phyloP scores from a whole-genome alignment of 331 rosid genomes.

The Rosa hybrid region DNA sequence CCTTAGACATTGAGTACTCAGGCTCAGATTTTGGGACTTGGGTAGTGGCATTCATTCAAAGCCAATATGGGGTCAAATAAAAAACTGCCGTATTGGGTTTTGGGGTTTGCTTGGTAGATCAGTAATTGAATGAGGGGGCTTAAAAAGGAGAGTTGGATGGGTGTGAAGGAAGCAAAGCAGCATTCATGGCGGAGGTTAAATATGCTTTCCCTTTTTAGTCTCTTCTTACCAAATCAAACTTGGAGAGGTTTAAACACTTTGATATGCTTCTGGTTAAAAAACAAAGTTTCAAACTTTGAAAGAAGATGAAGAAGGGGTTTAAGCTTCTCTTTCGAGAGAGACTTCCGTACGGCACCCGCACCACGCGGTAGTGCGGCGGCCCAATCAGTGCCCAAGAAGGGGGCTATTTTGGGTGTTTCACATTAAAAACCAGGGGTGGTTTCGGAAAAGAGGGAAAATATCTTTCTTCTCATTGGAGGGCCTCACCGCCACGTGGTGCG shows the following conservation, averaged over 20 bases:
- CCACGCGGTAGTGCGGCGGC: too few relatives aligned
- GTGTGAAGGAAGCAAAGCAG: slow-evolving; percentile 77
- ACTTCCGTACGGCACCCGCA: too few relatives aligned
- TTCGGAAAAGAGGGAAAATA: too few relatives aligned
- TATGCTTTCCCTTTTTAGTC: slow-evolving; percentile 18
- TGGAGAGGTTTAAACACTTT: not conserved
- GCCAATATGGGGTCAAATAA: not conserved
- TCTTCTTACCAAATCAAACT: not conserved
- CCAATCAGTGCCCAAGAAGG: too few relatives aligned
- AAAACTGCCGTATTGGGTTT: not conserved
- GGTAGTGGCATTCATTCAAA: slow-evolving; percentile 31
- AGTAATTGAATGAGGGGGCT: slow-evolving; percentile 41
- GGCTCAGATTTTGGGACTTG: slow-evolving; percentile 19
- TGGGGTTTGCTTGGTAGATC: slow-evolving; percentile 66
- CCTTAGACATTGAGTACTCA: slow-evolving; percentile 45
- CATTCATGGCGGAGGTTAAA: slow-evolving; percentile 50
- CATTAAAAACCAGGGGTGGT: too few relatives aligned
- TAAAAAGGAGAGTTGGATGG: slow-evolving; percentile 45
- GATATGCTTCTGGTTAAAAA: not conserved
- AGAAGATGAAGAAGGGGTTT: not conserved
- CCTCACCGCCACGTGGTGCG: too few relatives aligned
- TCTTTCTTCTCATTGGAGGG: too few relatives aligned
- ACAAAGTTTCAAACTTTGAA: not conserved
- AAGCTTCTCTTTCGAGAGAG: too few relatives aligned
- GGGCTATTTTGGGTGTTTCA: too few relatives aligned